Base-by-base conservation (phyloP, 495 filamentous ascomycete species). In the Paragyromitra xinjiangensis region DNA sequence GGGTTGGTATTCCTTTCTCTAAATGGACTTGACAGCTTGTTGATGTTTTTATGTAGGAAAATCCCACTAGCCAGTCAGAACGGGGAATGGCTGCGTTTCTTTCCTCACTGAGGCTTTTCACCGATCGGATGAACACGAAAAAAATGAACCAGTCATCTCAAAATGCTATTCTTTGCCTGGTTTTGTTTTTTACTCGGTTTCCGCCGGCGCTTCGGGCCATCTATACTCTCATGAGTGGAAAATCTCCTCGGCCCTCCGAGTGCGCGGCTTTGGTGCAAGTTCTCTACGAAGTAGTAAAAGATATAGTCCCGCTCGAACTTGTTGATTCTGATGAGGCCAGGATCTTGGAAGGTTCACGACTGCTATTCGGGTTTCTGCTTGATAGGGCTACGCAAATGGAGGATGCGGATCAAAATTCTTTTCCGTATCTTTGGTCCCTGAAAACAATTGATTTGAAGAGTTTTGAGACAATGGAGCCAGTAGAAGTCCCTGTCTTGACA, bases 21-120 rank as follows among this genome's bases (percentile, higher is more conserved):
- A 12, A 19, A 6, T 6, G 16, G 6, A 1, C 2, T 37, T 14
- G n/a, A 55, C 16, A 3, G 16, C 14, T 53, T 22, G 29, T 29
- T 68, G 34, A 68, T 24, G 6, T 66, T 7, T 68, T 24, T 39
- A 29, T 39, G 14, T 56, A 77, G 64, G 19, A 64, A 51, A 61
- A 73, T 16, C 63, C 78, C 34, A 24, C 71, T 34, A 40, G 53
- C 6, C 78, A 83, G 44, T 80, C 82, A 12, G 80, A 81, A 9
- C 81, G 83, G 69, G 83, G 78, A 22, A 71, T 80, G 48, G 79
- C 83, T 19, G 82, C 82, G 65, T 71, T 84, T 29, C 73, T 84
- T 9, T 84, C 82, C 6, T 76, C 83, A 4, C 64, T 84, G 19
- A 70, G 83, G 9, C 75, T 82, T 7, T 83, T 83, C 26, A 61